These are phyloP conservation scores for Phytomonas francai DNA, from an alignment of 208 protist species.

Conservation along the genomic window DNA sequence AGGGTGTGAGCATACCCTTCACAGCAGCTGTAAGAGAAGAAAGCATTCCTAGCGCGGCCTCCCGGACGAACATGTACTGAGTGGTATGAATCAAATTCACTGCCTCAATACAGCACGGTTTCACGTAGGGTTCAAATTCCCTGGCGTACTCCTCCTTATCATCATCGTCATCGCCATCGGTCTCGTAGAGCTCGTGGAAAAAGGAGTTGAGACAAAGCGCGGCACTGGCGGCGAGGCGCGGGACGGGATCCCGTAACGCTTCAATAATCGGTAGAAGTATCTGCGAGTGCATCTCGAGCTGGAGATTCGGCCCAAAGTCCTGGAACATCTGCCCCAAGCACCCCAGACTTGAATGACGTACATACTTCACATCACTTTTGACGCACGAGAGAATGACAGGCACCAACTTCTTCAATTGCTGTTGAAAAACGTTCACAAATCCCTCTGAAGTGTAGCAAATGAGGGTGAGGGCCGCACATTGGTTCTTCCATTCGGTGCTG, in stretches of 20 bases:
- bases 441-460: slow-evolving; percentile 71
- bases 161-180: slow-evolving; percentile 52
- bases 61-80: slow-evolving; percentile 47
- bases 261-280: slow-evolving; percentile 48
- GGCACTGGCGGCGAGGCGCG: slow-evolving; percentile 57
- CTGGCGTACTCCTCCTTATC: slow-evolving; percentile 27
- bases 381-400: slow-evolving; percentile 35
- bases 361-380: slow-evolving; percentile 68
- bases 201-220: slow-evolving; percentile 65
- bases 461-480: slow-evolving; percentile 65
- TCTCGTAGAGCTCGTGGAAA: slow-evolving; percentile 46
- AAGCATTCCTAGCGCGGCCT: slow-evolving; percentile 57
- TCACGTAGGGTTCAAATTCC: slow-evolving; percentile 52
- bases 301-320: slow-evolving; percentile 55
- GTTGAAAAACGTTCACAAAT: slow-evolving; percentile 46
- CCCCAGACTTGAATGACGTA: slow-evolving; percentile 60
- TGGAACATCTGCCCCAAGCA: slow-evolving; percentile 65
- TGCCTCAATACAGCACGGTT: slow-evolving; percentile 47
- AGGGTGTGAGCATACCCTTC: slow-evolving; percentile 48
- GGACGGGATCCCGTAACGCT: slow-evolving; percentile 52
- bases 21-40: slow-evolving; percentile 62
- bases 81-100: slow-evolving; percentile 42
- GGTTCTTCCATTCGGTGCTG: slow-evolving; percentile 56
- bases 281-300: slow-evolving; percentile 35
- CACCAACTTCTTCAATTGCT: slow-evolving; percentile 51